phyloP scores from a whole-genome alignment of 2,329 filamentous ascomycete genomes.

The Xylariaceae sp. region DNA sequence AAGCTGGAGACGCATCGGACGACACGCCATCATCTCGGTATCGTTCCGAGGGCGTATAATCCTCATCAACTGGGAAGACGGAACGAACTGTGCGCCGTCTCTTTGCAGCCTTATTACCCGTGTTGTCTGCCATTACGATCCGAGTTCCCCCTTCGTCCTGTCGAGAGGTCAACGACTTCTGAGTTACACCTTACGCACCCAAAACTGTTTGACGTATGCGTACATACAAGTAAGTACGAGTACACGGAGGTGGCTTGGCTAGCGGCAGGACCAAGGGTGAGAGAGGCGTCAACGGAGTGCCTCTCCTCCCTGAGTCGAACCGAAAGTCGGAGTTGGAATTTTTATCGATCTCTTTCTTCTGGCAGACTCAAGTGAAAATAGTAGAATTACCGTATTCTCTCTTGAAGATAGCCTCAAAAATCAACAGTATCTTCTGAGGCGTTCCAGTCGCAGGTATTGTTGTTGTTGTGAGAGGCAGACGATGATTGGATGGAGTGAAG shows the following conservation, averaged over 20 bases:
- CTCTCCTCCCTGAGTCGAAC: neutral
- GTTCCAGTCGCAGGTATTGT: too few species aligned
- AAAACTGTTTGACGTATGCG: neutral
- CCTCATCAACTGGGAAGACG: slow-evolving; percentile 47
- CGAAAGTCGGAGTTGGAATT: neutral
- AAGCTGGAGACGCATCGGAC: slow-evolving; percentile 40
- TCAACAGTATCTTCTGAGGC: too few species aligned
- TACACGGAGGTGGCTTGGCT: neutral
- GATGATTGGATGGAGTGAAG: too few species aligned
- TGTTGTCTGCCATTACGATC: slow-evolving; percentile 32
- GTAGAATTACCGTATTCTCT: too few species aligned
- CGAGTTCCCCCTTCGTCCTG: neutral
- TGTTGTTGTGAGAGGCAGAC: too few species aligned
- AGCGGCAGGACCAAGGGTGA: slow-evolving; percentile 1
- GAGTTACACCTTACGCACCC: neutral
- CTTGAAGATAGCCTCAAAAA: too few species aligned
- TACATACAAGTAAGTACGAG: neutral
- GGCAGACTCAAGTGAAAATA: neutral
- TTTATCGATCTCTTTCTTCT: neutral
- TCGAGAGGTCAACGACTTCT: neutral
- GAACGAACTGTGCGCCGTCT: slow-evolving; percentile 49
- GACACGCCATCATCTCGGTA: slow-evolving; percentile 40
- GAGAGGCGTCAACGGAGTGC: neutral
- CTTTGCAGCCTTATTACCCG: slow-evolving; percentile 41
- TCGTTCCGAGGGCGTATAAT: slow-evolving; percentile 35